phyloP scores from a whole-genome alignment of 139 green algal species.

The Haematococcus lacustris region DNA sequence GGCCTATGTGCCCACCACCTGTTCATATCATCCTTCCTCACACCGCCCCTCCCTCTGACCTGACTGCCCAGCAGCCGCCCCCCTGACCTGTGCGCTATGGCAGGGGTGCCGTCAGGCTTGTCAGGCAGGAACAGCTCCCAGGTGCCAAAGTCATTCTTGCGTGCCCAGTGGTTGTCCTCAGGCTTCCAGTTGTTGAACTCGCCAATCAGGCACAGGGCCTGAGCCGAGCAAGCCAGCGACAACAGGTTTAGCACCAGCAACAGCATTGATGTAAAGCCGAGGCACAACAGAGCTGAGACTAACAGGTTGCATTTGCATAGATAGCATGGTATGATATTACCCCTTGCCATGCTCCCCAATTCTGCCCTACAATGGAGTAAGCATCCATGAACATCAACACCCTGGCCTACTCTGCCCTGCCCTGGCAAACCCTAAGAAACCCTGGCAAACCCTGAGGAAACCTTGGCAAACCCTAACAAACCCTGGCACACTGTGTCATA shows the following conservation, averaged over 20 bases:
- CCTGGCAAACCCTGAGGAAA: too few relatives aligned
- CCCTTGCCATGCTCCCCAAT: background rate
- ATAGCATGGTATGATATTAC: background rate
- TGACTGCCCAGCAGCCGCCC: background rate
- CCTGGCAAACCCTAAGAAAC: too few relatives aligned
- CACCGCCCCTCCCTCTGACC: background rate
- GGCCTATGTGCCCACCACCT: too few relatives aligned
- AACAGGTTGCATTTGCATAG: background rate
- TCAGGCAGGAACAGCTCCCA: slow-evolving; percentile 88
- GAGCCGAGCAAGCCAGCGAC: background rate
- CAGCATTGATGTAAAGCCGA: background rate
- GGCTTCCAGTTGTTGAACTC: slow-evolving; percentile 95
- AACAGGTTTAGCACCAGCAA: background rate
- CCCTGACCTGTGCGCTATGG: slow-evolving; percentile 61
- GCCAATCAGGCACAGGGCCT: slow-evolving; percentile 79
- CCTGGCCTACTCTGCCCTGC: too few relatives aligned
- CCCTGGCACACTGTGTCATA: too few relatives aligned
- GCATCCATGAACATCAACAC: too few relatives aligned
- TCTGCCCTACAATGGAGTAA: background rate
- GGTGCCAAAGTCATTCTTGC: slow-evolving; percentile 81
- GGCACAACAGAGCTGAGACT: background rate
- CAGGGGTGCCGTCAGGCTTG: slow-evolving; percentile 57
- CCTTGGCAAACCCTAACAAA: too few relatives aligned
- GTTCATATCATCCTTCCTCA: too few relatives aligned
- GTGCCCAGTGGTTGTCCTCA: slow-evolving; percentile 70